phyloP scores from a whole-genome alignment of 495 filamentous ascomycete genomes.

The Penicillium robsamsonii region DNA sequence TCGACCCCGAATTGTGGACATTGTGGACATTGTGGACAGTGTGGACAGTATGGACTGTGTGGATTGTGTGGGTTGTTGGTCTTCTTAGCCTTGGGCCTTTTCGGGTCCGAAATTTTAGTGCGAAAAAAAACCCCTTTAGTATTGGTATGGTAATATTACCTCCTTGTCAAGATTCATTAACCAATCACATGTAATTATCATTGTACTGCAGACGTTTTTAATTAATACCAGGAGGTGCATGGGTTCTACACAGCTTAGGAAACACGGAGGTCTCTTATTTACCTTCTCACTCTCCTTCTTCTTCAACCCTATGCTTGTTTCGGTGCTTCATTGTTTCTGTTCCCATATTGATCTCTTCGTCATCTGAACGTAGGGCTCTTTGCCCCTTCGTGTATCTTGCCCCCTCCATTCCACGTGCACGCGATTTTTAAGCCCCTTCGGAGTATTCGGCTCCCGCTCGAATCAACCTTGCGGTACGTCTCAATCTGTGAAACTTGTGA shows the following conservation, averaged over 20 bases:
- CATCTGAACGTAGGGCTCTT: constrained; percentile 11
- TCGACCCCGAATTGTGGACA: no score
- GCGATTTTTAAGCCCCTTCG: constrained; percentile 20
- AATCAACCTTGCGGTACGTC: constrained; percentile 22
- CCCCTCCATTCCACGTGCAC: constrained; percentile 29
- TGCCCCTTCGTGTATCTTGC: constrained; percentile 13
- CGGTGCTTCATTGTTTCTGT: constrained; percentile 1
- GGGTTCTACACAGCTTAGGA: neutral
- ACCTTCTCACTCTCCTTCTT: constrained; percentile 13
- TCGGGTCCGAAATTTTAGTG: constrained; percentile 10
- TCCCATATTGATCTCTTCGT: constrained; percentile 9
- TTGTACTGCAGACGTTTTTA: constrained; percentile 5
- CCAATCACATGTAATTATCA: neutral
- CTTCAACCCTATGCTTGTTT: neutral
- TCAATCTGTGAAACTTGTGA: constrained; percentile 3
- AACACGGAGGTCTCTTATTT: constrained; percentile 9
- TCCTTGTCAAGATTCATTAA: neutral
- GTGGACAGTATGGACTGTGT: no score
- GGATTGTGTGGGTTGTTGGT: no score
- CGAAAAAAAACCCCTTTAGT: constrained; percentile 10
- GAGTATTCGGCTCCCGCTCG: constrained; percentile 27
- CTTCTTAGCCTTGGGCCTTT: neutral
- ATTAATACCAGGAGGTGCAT: constrained; percentile 25
- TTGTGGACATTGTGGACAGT: no score
- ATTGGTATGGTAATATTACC: constrained; percentile 7